Evolutionary conservation across 345 rosid species (phyloP).

Genomic region (Aquilaria sinensis): DNA sequence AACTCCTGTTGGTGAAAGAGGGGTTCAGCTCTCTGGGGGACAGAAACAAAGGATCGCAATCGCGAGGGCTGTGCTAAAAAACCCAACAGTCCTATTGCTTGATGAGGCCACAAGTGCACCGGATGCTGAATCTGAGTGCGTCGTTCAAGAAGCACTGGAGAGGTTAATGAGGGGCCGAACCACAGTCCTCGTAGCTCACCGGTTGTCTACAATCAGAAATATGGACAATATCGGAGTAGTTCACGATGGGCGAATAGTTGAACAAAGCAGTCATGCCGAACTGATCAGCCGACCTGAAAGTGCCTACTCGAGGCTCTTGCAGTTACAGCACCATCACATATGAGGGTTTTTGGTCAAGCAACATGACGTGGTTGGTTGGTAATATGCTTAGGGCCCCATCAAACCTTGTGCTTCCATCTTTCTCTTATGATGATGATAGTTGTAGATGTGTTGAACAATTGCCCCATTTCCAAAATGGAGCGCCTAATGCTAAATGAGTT

Average conservation of each 20-base stretch:
- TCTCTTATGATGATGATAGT: slow-evolving; percentile 36
- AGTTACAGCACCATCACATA: slow-evolving; percentile 81
- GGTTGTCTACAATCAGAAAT: slow-evolving; percentile 86
- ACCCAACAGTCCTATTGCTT: slow-evolving; percentile 78
- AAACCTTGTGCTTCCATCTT: slow-evolving; percentile 35
- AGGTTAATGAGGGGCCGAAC: slow-evolving; percentile 97
- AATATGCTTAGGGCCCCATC: slow-evolving; percentile 40
- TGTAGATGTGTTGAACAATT: slow-evolving; percentile 49
- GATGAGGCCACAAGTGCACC: slow-evolving; percentile 98
- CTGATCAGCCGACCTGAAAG: slow-evolving; percentile 76
- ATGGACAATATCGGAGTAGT: slow-evolving; percentile 89
- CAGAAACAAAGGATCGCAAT: slow-evolving; percentile 98
- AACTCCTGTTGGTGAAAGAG: slow-evolving; percentile 96
- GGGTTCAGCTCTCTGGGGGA: slow-evolving; percentile 95
- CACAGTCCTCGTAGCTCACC: slow-evolving; percentile 90
- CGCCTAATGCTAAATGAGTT: slow-evolving; percentile 11
- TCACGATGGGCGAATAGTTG: slow-evolving; percentile 88
- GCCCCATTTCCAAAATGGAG: slow-evolving; percentile 29
- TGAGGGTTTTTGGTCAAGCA: slow-evolving; percentile 33
- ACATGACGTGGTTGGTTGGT: slow-evolving; percentile 35
- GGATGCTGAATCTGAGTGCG: slow-evolving; percentile 96
- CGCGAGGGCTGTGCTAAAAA: slow-evolving; percentile 93
- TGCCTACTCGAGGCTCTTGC: slow-evolving; percentile 83
- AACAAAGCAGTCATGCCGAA: slow-evolving; percentile 90
- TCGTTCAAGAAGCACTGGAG: slow-evolving; percentile 93